Percentiles rank a stretch among this genome's conserved stretches.
phyloP scores from a whole-genome alignment of 345 rosid species.

The Anastatica hierochuntica region DNA sequence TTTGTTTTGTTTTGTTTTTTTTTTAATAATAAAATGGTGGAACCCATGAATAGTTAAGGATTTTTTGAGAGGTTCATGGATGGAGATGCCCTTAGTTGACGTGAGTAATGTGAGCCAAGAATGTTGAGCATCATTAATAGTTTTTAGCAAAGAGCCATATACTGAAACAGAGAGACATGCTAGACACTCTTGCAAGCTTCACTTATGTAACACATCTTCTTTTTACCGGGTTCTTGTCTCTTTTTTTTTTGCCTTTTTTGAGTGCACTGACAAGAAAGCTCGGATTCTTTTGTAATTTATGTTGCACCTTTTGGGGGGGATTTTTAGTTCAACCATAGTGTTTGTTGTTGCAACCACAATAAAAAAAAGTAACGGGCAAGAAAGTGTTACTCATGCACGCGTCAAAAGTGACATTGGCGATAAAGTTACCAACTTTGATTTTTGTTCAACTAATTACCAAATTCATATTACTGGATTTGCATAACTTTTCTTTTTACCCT shows the following conservation, averaged over 20 bases:
- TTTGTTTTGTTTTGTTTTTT: too few species aligned
- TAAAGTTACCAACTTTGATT: not conserved
- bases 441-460: not conserved
- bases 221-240: conserved; percentile 6
- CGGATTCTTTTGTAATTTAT: not conserved
- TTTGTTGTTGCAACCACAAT: conserved; percentile 19
- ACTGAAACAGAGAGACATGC: not conserved
- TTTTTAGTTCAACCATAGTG: conserved; percentile 21
- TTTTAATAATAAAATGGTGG: too few species aligned
- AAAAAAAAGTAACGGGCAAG: conserved; percentile 18
- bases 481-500: too few species aligned
- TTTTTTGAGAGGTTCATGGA: too few species aligned
- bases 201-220: conserved; percentile 9
- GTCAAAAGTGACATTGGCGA: conserved; percentile 17
- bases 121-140: conserved; percentile 5
- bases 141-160: not conserved
- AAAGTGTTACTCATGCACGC: conserved; percentile 23
- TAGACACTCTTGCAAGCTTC: conserved; percentile 6
- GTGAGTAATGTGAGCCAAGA: conserved; percentile 12
- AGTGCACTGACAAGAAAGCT: too few species aligned
- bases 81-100: too few species aligned
- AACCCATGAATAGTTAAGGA: too few species aligned
- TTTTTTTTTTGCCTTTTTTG: not conserved
- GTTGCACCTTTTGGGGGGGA: conserved; percentile 11
- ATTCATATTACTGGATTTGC: not conserved